Percentiles rank a stretch among this genome's conserved stretches.
Evolutionary conservation across 176 grass and related monocot species (phyloP).

Genomic region (Phyllostachys edulis): DNA sequence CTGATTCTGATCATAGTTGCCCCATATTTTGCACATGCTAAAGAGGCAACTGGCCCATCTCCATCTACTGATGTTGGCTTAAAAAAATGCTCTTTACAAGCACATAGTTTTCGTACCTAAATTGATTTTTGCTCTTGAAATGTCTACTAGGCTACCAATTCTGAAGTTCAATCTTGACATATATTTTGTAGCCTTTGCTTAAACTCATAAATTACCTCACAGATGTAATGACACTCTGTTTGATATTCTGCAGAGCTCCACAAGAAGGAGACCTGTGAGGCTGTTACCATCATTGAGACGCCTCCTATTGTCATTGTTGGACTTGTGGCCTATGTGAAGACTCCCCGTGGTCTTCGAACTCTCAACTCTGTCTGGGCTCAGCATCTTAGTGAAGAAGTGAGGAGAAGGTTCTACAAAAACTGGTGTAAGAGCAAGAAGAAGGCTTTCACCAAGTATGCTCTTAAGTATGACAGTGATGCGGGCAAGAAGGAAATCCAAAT

Average conservation of each 20-base stretch:
- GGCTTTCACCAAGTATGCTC: slow-evolving; percentile 82
- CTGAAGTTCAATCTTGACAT: not conserved
- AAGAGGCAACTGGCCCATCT: not conserved
- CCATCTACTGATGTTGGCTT: not conserved
- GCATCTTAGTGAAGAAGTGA: slow-evolving; percentile 90
- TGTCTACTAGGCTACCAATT: too few relatives aligned
- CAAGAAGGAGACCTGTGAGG: slow-evolving; percentile 97
- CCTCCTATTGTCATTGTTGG: slow-evolving; percentile 89
- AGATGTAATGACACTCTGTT: not conserved
- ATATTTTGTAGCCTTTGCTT: not conserved
- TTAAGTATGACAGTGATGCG: slow-evolving; percentile 69
- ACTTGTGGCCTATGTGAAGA: slow-evolving; percentile 86
- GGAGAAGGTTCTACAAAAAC: slow-evolving; percentile 92
- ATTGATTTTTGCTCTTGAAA: not conserved
- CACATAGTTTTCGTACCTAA: not conserved
- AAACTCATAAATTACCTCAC: not conserved
- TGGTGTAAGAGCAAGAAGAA: slow-evolving; percentile 99
- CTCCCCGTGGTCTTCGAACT: slow-evolving; percentile 74
- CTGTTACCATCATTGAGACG: slow-evolving; percentile 81
- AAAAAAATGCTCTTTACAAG: not conserved
- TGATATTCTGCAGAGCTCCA: slow-evolving; percentile 64
- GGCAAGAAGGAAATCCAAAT: slow-evolving; percentile 87
- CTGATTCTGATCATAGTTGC: not conserved
- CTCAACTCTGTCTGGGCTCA: slow-evolving; percentile 95
- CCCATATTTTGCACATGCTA: not conserved